Evolutionary conservation across 768 basidiomycete species (phyloP).

Genomic region (Solioccasus polychromus): DNA sequence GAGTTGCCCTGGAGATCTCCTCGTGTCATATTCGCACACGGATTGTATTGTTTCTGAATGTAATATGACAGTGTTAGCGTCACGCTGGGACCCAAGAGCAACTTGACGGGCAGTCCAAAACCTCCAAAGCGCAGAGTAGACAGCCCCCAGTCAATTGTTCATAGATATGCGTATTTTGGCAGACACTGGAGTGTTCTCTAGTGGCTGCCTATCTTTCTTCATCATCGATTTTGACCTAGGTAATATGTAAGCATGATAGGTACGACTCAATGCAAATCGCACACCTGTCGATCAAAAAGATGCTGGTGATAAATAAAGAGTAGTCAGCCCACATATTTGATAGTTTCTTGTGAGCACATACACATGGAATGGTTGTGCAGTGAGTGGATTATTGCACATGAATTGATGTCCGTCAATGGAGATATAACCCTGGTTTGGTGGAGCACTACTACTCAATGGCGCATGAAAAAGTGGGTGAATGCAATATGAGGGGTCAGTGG

Average conservation of each 20-base stretch:
- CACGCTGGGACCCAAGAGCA: constrained; percentile 36
- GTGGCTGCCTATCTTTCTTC: constrained; percentile 37
- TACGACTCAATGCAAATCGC: too few species aligned
- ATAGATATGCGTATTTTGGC: neutral
- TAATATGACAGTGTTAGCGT: constrained; percentile 54
- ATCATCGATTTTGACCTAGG: constrained; percentile 56
- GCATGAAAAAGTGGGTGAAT: constrained; percentile 53
- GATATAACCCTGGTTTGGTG: constrained; percentile 40
- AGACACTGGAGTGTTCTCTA: constrained; percentile 34
- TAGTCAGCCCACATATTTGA: neutral
- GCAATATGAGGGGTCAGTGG: constrained; percentile 51
- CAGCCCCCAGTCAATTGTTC: constrained; percentile 57
- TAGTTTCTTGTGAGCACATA: constrained; percentile 28
- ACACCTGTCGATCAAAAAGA: constrained; percentile 25
- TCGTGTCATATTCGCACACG: constrained; percentile 42
- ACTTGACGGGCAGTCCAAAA: constrained; percentile 54
- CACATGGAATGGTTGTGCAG: constrained; percentile 58
- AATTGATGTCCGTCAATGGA: constrained; percentile 60
- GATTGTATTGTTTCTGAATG: constrained; percentile 32
- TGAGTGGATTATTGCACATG: constrained; percentile 47
- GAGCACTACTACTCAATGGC: constrained; percentile 20
- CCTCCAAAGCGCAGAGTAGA: constrained; percentile 47
- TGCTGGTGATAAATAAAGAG: neutral
- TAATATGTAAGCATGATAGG: too few species aligned
- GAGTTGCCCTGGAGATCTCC: constrained; percentile 43